Percentiles rank a stretch among this genome's conserved stretches.
Conservation (phyloP, 257 asterid species). For the Solanum lignicaule region DNA sequence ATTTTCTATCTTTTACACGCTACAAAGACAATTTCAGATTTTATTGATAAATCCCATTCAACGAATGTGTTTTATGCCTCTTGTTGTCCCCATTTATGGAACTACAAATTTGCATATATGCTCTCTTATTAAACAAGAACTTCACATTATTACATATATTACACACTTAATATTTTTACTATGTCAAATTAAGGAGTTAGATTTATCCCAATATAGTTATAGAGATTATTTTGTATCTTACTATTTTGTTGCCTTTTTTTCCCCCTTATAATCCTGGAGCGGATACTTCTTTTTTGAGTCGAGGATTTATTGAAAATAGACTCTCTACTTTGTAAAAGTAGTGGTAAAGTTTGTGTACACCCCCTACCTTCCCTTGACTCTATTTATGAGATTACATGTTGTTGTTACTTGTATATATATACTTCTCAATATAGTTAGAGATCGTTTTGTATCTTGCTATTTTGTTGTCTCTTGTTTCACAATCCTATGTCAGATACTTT, state of each 20-base stretch:
- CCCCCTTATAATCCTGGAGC: not conserved
- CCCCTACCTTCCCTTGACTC: fast-evolving
- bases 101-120: not conserved
- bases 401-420: too few relatives aligned
- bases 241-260: not conserved
- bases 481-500: not conserved
- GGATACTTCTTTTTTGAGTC: not conserved
- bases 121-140: not conserved
- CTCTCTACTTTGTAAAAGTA: not conserved
- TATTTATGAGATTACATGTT: too few relatives aligned
- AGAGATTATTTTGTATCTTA: not conserved
- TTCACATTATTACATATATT: not conserved
- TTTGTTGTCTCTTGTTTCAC: too few relatives aligned
- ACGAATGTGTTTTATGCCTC: not conserved
- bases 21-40: not conserved
- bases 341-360: not conserved
- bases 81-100: not conserved
- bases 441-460: too few relatives aligned
- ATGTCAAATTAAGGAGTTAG: not conserved
- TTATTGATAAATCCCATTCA: not conserved
- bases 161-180: not conserved
- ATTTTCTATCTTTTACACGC: not conserved
- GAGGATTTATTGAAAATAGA: not conserved
- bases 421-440: too few relatives aligned
- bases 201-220: not conserved